These are phyloP conservation scores for Trametes gibbosa DNA, from an alignment of 768 basidiomycete genomes.

Conservation along the genomic window DNA sequence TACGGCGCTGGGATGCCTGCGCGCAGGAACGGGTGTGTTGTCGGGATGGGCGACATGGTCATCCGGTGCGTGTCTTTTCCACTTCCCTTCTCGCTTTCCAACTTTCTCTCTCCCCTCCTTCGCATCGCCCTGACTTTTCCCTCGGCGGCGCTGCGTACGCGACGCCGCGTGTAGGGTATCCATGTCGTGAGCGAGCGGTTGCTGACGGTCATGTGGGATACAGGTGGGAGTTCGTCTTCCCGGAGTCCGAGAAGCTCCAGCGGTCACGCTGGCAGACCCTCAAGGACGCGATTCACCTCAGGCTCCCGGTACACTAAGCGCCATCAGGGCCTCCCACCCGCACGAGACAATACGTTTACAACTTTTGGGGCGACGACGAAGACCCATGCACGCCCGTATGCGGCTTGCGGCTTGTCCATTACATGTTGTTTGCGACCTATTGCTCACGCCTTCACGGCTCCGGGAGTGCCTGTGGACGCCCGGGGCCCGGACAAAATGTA, in stretches of 20 bases:
- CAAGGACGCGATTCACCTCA: conserved; percentile 26
- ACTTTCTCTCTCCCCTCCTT: no score
- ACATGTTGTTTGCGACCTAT: neutral
- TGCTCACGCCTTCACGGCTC: no score
- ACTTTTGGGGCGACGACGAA: neutral
- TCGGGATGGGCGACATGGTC: conserved; percentile 61
- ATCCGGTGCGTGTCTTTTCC: conserved; percentile 47
- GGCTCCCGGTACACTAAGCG: conserved; percentile 10
- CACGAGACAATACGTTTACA: neutral
- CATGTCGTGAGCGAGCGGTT: neutral
- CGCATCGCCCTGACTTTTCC: no score
- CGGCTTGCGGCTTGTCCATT: neutral
- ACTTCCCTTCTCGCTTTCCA: conserved; percentile 9
- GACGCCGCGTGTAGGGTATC: neutral
- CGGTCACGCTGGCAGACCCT: conserved; percentile 28
- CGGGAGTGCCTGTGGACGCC: neutral
- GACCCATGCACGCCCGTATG: neutral
- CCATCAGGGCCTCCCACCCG: neutral
- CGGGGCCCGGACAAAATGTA: neutral
- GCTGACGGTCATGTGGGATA: conserved; percentile 2
- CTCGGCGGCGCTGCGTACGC: neutral
- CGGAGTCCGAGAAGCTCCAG: conserved; percentile 22
- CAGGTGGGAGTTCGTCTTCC: conserved; percentile 32
- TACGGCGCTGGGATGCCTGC: conserved; percentile 71
- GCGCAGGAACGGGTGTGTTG: conserved; percentile 46